Evolutionary conservation across 345 rosid species (phyloP).

Genomic region (Corymbia maculata): DNA sequence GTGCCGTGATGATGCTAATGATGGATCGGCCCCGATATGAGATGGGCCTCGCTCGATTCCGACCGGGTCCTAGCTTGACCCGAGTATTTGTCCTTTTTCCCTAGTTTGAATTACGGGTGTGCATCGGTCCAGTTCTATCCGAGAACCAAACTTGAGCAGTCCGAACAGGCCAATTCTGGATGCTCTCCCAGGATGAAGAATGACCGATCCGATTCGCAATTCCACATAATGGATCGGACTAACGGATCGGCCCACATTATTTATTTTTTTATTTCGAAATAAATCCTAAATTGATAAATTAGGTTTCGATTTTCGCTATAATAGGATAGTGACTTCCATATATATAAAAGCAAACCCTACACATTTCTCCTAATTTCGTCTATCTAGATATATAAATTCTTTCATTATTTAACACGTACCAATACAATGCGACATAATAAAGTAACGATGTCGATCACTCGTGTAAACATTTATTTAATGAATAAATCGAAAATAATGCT

Average conservation of each 20-base stretch:
- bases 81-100: background rate
- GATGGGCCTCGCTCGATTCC: background rate
- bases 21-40: background rate
- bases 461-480: background rate
- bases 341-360: background rate
- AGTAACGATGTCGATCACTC: background rate
- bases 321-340: too few species aligned
- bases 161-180: background rate
- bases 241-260: background rate
- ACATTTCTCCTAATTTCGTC: background rate
- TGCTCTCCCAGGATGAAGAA: too few species aligned
- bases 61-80: background rate
- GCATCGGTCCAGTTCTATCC: background rate
- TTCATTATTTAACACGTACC: background rate
- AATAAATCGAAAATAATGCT: too few species aligned
- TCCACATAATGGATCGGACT: background rate
- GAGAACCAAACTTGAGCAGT: too few species aligned
- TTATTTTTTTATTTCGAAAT: too few species aligned
- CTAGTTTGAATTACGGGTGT: background rate
- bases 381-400: too few species aligned
- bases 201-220: background rate
- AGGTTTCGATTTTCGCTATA: background rate
- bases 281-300: too few species aligned
- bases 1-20: background rate
- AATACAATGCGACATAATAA: too few species aligned